phyloP scores from a whole-genome alignment of 2,329 filamentous ascomycete genomes.

The Colletotrichum musae region DNA sequence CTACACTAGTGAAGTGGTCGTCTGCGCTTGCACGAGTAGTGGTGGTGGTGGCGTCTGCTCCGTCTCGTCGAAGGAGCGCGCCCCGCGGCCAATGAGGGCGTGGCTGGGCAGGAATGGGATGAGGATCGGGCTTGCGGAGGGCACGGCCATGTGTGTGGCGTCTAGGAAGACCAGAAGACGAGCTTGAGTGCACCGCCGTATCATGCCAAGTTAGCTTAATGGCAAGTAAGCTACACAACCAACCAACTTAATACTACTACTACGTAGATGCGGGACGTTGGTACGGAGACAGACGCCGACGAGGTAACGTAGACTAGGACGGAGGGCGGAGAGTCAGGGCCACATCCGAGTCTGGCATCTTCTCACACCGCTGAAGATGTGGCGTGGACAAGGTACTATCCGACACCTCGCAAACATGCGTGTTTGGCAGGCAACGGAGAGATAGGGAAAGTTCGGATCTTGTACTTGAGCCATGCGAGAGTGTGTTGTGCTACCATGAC shows the following conservation, averaged over 20 bases:
- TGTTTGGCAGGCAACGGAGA: slow-evolving; percentile 4
- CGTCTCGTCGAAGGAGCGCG: slow-evolving; percentile 6
- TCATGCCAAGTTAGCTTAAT: neutral
- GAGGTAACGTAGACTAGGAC: neutral
- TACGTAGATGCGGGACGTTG: neutral
- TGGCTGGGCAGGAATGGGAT: slow-evolving; percentile 18
- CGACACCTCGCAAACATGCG: neutral
- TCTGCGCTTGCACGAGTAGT: slow-evolving; percentile 5
- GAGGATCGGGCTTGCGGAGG: slow-evolving; percentile 5
- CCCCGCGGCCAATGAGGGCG: slow-evolving; percentile 13
- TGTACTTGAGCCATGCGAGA: slow-evolving; percentile 1
- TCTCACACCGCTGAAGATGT: slow-evolving; percentile 4
- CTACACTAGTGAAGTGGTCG: neutral
- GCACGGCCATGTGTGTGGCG: slow-evolving; percentile 22
- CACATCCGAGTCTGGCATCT: neutral
- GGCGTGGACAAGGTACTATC: neutral
- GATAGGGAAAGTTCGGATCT: neutral
- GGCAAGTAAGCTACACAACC: neutral
- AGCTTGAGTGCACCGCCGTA: neutral
- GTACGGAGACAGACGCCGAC: neutral
- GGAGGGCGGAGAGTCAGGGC: neutral
- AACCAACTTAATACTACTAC: neutral
- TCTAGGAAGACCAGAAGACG: neutral
- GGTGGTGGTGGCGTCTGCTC: slow-evolving; percentile 20
- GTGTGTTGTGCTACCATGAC: neutral